phyloP scores from a whole-genome alignment of 495 filamentous ascomycete species.

The Pyrenopolyporus hunteri region DNA sequence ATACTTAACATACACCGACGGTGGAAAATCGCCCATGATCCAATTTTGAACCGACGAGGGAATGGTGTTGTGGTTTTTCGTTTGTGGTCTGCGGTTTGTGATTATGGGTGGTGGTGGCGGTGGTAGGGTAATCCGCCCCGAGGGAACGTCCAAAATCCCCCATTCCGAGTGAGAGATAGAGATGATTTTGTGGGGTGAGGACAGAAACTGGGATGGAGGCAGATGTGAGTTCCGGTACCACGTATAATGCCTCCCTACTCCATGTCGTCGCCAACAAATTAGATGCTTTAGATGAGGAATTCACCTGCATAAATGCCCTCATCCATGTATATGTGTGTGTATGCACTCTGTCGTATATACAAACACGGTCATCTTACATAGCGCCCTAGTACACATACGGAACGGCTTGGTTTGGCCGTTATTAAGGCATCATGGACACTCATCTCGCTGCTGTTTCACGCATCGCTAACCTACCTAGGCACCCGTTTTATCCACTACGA shows the following conservation, averaged over 20 bases:
- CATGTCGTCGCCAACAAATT: slow-evolving; percentile 29
- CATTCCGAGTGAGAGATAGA: slow-evolving; percentile 34
- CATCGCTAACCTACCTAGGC: slow-evolving; percentile 7
- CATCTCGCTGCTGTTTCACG: slow-evolving; percentile 28
- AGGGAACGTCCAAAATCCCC: slow-evolving; percentile 2
- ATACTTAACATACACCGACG: too few species aligned
- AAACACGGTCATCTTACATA: too few species aligned
- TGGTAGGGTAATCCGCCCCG: slow-evolving; percentile 16
- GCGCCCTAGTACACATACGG: slow-evolving; percentile 6
- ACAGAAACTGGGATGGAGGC: slow-evolving; percentile 18
- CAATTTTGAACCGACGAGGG: too few species aligned
- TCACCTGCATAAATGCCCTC: slow-evolving; percentile 36
- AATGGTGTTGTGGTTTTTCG: too few species aligned
- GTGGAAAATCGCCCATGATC: too few species aligned
- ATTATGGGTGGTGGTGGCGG: too few species aligned
- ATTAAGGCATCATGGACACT: slow-evolving; percentile 28
- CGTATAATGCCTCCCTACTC: slow-evolving; percentile 11
- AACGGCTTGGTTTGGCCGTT: slow-evolving; percentile 23
- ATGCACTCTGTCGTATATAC: slow-evolving; percentile 11
- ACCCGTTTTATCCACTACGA: slow-evolving; percentile 16
- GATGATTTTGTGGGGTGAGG: slow-evolving; percentile 27
- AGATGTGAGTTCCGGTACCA: slow-evolving; percentile 32
- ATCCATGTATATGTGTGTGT: too few species aligned
- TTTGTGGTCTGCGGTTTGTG: too few species aligned
- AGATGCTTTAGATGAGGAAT: slow-evolving; percentile 18